These are phyloP conservation scores for Vigna mungo DNA, from an alignment of 306 rosid species.

Conservation along the genomic window DNA sequence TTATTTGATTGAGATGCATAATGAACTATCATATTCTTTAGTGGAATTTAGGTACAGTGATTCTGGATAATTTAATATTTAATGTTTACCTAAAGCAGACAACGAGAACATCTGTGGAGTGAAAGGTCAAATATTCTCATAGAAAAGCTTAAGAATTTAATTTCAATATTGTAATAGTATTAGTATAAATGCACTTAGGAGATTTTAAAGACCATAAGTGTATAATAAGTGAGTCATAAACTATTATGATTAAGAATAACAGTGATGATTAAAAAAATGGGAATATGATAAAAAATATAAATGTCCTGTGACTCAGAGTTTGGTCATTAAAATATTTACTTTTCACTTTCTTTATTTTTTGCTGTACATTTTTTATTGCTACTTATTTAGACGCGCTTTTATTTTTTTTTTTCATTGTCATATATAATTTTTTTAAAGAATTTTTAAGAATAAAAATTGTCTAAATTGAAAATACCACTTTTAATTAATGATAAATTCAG, in stretches of 20 bases:
- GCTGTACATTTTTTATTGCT: background rate
- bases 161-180: no score
- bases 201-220: no score
- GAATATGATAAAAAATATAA: background rate
- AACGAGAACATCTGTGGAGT: background rate
- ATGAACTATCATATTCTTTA: background rate
- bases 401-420: no score
- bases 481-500: no score
- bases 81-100: constrained; percentile 17
- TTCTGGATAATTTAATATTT: background rate
- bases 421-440: background rate
- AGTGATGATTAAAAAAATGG: background rate
- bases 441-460: background rate
- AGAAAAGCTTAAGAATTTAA: background rate
- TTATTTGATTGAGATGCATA: constrained; percentile 3
- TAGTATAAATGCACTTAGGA: no score
- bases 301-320: background rate
- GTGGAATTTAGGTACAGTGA: background rate
- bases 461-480: no score
- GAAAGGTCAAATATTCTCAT: background rate
- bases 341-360: background rate
- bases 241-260: background rate
- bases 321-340: background rate
- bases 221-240: constrained; percentile 31
- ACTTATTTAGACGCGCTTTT: constrained; percentile 7